Conservation (phyloP, 805 yeast species). For the Nematodospora valgi region DNA sequence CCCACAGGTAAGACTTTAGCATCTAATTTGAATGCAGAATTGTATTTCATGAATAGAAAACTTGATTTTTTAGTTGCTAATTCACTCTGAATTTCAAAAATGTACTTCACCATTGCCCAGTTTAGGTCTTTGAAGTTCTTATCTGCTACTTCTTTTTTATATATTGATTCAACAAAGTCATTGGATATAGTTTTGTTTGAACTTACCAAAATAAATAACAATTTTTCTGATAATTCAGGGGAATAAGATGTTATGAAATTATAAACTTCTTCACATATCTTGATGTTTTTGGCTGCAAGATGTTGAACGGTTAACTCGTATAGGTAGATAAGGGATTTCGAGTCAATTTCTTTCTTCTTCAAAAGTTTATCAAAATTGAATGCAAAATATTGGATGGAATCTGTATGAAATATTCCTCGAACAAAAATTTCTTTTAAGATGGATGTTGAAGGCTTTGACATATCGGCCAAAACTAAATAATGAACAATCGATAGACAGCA, state of each 20-base stretch:
- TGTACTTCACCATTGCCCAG: conserved; percentile 45
- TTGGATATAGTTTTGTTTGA: conserved; percentile 54
- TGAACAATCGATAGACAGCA: conserved; percentile 15
- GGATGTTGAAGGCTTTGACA: neutral
- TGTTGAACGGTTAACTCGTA: conserved; percentile 26
- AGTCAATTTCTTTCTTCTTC: conserved; percentile 6
- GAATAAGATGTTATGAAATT: conserved; percentile 35
- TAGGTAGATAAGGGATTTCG: conserved; percentile 13
- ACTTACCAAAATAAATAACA: conserved; percentile 46
- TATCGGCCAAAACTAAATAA: conserved; percentile 5
- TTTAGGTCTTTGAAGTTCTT: conserved; percentile 19
- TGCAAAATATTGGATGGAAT: conserved; percentile 5
- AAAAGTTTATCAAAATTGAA: conserved; percentile 5
- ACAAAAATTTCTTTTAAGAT: conserved; percentile 4
- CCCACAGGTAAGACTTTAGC: conserved; percentile 14
- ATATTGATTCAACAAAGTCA: conserved; percentile 44
- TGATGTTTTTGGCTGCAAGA: conserved; percentile 30
- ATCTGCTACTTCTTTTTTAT: conserved; percentile 23
- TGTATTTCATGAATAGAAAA: conserved; percentile 4
- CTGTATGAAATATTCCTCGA: conserved; percentile 3
- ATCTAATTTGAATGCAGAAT: conserved; percentile 4
- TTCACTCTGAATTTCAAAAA: conserved; percentile 55
- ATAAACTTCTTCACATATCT: conserved; percentile 48
- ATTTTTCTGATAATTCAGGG: conserved; percentile 37
- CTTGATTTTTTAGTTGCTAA: conserved; percentile 48